These are phyloP conservation scores for Phytomonas sp. DNA, from an alignment of 208 protist genomes.

Conservation along the genomic window DNA sequence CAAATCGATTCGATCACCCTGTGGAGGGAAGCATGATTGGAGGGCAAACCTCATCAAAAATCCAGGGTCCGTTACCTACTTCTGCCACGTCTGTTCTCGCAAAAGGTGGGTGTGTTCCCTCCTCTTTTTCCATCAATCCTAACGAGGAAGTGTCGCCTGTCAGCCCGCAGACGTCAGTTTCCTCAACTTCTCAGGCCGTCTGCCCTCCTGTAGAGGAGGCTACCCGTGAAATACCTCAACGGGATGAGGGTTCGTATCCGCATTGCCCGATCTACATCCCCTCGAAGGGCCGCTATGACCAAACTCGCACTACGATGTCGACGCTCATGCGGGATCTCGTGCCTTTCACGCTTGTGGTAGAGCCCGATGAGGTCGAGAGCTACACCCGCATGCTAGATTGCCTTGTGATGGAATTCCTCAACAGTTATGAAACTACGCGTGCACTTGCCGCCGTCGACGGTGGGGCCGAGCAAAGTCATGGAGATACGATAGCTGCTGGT, in stretches of 20 bases:
- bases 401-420: conserved; percentile 45
- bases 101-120: too few relatives aligned
- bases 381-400: conserved; percentile 57
- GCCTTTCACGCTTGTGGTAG: conserved; percentile 73
- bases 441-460: conserved; percentile 5
- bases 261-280: conserved; percentile 81
- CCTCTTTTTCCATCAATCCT: not conserved
- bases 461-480: conserved; percentile 4
- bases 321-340: conserved; percentile 59
- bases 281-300: conserved; percentile 54
- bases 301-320: conserved; percentile 49
- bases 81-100: too few relatives aligned
- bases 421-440: conserved; percentile 22
- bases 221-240: not conserved
- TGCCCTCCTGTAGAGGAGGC: not conserved
- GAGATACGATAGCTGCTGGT: not conserved
- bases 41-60: too few relatives aligned
- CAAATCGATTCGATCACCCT: too few relatives aligned
- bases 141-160: not conserved
- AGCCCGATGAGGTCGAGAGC: conserved; percentile 38
- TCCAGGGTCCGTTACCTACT: too few relatives aligned
- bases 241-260: conserved; percentile 25
- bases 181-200: not conserved
- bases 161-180: not conserved
- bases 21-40: too few relatives aligned